A percentile compares a stretch with the other conserved stretches of the same genome.
phyloP scores from a whole-genome alignment of 495 filamentous ascomycete species.

The Lineolata rhizophorae region DNA sequence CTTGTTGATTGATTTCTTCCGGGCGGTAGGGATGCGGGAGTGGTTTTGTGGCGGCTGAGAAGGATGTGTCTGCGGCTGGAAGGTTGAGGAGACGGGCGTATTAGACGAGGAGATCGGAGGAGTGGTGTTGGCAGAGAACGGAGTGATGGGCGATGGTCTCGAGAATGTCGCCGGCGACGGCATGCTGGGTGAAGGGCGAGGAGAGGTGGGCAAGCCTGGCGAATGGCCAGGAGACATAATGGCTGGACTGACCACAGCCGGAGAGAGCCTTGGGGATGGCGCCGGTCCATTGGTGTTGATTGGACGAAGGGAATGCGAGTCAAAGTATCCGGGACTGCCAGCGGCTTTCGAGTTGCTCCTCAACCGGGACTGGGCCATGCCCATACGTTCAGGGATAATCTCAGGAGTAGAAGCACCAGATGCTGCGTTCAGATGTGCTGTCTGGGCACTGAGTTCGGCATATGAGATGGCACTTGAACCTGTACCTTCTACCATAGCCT shows the following conservation, averaged over 20 bases:
- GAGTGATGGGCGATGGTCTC: conserved; percentile 18
- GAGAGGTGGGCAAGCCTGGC: not conserved
- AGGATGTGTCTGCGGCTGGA: conserved; percentile 7
- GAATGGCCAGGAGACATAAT: too few species aligned
- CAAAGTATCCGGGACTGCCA: conserved; percentile 11
- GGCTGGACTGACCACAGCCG: too few species aligned
- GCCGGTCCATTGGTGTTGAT: too few species aligned
- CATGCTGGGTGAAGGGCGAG: conserved; percentile 7
- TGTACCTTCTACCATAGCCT: conserved; percentile 18
- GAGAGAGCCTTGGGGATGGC: too few species aligned
- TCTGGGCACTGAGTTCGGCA: too few species aligned
- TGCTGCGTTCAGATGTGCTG: too few species aligned
- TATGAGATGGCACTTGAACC: too few species aligned
- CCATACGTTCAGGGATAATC: too few species aligned
- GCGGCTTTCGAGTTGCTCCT: conserved; percentile 11
- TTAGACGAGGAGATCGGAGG: conserved; percentile 26
- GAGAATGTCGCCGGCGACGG: conserved; percentile 6
- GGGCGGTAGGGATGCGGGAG: conserved; percentile 11
- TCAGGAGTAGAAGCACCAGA: too few species aligned
- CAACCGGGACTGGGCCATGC: too few species aligned
- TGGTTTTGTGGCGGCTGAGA: conserved; percentile 10
- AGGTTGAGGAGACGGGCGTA: conserved; percentile 12
- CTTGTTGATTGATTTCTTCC: conserved; percentile 50
- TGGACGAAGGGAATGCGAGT: conserved; percentile 13
- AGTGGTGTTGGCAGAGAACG: conserved; percentile 33